These are phyloP conservation scores for Vaccinium vitisidaea DNA, from an alignment of 148 eudicot genomes.

Conservation along the genomic window DNA sequence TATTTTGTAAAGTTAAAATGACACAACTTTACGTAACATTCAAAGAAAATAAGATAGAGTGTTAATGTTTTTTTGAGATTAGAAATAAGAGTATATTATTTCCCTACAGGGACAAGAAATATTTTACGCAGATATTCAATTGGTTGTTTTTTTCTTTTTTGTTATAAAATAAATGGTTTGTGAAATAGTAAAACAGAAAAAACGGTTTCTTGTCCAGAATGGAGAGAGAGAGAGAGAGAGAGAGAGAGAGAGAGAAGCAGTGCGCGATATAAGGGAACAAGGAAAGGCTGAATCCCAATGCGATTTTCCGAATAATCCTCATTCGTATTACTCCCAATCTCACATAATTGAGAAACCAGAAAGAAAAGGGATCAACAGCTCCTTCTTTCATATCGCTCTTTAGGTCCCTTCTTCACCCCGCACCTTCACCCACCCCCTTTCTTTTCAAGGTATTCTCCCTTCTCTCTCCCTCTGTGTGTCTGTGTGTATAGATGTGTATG, in stretches of 20 bases:
- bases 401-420: too few relatives aligned
- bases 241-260: constrained; percentile 1
- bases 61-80: too few relatives aligned
- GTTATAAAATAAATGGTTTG: not conserved
- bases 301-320: not conserved
- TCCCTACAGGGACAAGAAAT: too few relatives aligned
- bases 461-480: too few relatives aligned
- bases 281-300: not conserved
- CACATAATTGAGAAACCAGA: not conserved
- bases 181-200: not conserved
- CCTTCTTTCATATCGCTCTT: not conserved
- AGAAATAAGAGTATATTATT: too few relatives aligned
- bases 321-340: constrained; percentile 7
- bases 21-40: too few relatives aligned
- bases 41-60: too few relatives aligned
- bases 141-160: too few relatives aligned
- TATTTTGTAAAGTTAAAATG: too few relatives aligned
- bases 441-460: too few relatives aligned
- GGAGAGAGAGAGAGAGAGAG: not conserved
- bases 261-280: not conserved
- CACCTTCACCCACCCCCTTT: too few relatives aligned
- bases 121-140: too few relatives aligned
- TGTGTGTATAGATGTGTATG: not conserved
- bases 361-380: not conserved
- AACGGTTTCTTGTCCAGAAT: not conserved